Evolutionary conservation across 2,329 filamentous ascomycete genomes (phyloP).

Genomic region (Pseudocercospora pini-densiflorae): DNA sequence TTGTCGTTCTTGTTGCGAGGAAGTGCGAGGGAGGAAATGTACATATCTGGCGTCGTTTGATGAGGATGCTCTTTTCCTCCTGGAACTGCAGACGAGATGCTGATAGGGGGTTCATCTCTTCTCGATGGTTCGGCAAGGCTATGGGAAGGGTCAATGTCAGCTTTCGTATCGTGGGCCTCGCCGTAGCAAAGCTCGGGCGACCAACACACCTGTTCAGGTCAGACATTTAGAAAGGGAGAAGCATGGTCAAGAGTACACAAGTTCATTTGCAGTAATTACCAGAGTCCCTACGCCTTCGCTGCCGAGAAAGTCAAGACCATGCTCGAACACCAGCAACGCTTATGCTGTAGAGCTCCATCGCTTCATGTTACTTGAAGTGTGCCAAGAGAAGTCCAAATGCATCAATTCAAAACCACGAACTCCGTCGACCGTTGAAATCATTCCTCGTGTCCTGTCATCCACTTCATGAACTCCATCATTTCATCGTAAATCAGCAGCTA

Average conservation of each 20-base stretch:
- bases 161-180: not conserved
- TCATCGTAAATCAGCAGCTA: not conserved
- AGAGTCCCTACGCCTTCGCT: not conserved
- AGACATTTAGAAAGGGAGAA: not conserved
- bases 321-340: not conserved
- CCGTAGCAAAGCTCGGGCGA: not conserved
- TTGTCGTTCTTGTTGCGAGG: not conserved
- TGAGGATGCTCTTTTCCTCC: too few species aligned
- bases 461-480: constrained; percentile 1
- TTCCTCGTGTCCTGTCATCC: constrained; percentile 4
- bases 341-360: not conserved
- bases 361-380: not conserved
- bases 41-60: too few species aligned
- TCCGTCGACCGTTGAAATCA: not conserved
- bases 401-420: not conserved
- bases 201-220: not conserved
- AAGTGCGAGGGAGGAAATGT: not conserved
- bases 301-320: not conserved
- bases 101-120: too few species aligned
- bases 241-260: not conserved
- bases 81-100: too few species aligned
- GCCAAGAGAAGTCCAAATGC: not conserved
- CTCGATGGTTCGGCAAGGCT: not conserved
- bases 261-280: not conserved
- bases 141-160: not conserved